Base-by-base conservation (phyloP, 139 green algal genomes). In the Trebouxia sp. region DNA sequence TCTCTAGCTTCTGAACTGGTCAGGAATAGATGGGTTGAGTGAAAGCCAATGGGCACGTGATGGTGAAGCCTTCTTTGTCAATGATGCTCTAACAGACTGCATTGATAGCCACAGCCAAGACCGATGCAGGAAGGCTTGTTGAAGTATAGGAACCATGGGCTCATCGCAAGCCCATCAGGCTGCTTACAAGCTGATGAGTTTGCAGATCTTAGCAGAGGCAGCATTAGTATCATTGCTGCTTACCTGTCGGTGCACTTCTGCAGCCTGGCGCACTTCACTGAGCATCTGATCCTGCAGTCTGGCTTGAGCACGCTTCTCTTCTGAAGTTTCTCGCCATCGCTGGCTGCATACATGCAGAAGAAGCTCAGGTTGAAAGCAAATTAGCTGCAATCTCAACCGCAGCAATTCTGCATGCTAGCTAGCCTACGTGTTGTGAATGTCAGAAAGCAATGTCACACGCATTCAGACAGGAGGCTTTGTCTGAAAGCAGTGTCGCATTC, bases 201-300 rank as follows among this genome's bases (percentile, higher is more conserved):
- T 38, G 28, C 62, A 43, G n/a, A n/a, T n/a, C n/a, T n/a, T n/a
- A n/a, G n/a, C n/a, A n/a, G n/a, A n/a, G n/a, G n/a, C n/a, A n/a
- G n/a, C n/a, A n/a, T n/a, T n/a, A n/a, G n/a, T n/a, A n/a, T n/a
- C n/a, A n/a, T n/a, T n/a, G n/a, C n/a, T 24, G 30, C 74, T 77
- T 56, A 88, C 85, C 88, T 97, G 89, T 1, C 96, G 86, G 84
- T 99, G 97, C 51, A 99, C 97, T 87, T 99, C 97, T 8, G 97
- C 94, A 11, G 93, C 94, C 69, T 97, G 91, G 6, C 97, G 85
- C 26, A 98, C 92, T 39, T 98, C 92, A 76, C 98, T 97, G 82
- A 98, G 89, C 85, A 98, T 95, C 82, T 96, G 90, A 24, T 79
- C 65, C 43, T 95, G 76, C 65, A 97, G 81, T 12, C 92, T 83